Conservation (phyloP, 2,329 filamentous ascomycete genomes). For the Arthrobotrys musiformis region DNA sequence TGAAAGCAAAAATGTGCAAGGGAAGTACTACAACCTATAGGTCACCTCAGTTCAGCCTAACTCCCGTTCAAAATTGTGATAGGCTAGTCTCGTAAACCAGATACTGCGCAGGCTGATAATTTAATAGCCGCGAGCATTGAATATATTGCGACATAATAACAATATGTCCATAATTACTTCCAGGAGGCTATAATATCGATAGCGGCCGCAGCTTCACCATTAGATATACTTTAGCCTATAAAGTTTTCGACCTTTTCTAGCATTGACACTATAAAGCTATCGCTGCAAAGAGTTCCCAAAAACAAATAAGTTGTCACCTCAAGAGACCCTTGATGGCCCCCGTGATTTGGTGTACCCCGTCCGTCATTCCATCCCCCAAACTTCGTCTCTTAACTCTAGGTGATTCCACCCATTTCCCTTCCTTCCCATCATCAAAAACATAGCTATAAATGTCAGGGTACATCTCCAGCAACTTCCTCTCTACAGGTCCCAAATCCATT, state of each 20-base stretch:
- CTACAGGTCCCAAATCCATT: constrained; percentile 40
- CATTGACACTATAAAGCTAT: not conserved
- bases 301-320: constrained; percentile 4
- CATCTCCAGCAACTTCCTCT: constrained; percentile 32
- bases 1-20: not conserved
- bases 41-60: not conserved
- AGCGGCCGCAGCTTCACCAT: too few species aligned
- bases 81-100: too few species aligned
- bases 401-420: constrained; percentile 19
- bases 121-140: not conserved
- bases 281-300: not conserved
- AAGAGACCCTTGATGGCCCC: constrained; percentile 38
- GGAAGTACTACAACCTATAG: not conserved
- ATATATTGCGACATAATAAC: too few species aligned
- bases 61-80: too few species aligned
- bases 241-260: too few species aligned
- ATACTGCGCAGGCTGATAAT: too few species aligned
- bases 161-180: too few species aligned
- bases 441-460: constrained; percentile 47
- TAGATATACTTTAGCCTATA: too few species aligned
- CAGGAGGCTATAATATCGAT: too few species aligned
- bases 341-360: constrained; percentile 36
- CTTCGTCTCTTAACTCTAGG: constrained; percentile 12
- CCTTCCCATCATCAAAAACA: constrained; percentile 29
- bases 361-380: constrained; percentile 8